A percentile compares a stretch with the other conserved stretches of the same genome.
Conservation (phyloP, 495 filamentous ascomycete genomes). For the Pyronema omphalodes region DNA sequence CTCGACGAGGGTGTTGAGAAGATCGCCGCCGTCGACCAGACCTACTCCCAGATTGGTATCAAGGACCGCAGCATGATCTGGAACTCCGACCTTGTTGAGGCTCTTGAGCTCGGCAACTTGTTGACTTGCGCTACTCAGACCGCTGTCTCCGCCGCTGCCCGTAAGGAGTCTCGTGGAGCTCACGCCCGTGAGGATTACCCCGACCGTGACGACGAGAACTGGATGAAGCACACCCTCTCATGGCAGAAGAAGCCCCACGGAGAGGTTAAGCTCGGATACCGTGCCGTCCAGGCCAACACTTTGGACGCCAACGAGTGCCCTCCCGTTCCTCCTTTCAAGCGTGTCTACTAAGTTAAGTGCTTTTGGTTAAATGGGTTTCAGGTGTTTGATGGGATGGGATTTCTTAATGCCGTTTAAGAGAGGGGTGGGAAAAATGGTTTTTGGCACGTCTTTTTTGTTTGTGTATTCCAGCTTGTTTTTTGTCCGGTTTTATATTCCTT, state of each 20-base stretch:
- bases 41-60: constrained; percentile 65
- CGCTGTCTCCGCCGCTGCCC: constrained; percentile 61
- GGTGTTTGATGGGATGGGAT: not conserved
- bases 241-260: constrained; percentile 83
- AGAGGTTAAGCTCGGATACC: constrained; percentile 57
- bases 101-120: constrained; percentile 79
- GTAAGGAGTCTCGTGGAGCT: constrained; percentile 86
- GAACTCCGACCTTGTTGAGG: constrained; percentile 95
- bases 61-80: constrained; percentile 99
- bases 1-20: constrained; percentile 69
- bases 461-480: not conserved
- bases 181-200: constrained; percentile 93
- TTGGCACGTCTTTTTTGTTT: constrained; percentile 1
- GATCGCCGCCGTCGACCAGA: constrained; percentile 63
- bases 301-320: constrained; percentile 82
- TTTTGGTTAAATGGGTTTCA: not conserved
- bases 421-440: not conserved
- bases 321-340: constrained; percentile 72
- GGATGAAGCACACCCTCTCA: constrained; percentile 96
- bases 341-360: constrained; percentile 44
- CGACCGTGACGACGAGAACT: constrained; percentile 77
- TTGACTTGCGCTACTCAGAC: constrained; percentile 95
- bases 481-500: not conserved
- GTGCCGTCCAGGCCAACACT: constrained; percentile 55
- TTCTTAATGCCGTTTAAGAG: constrained; percentile 1